Conservation (phyloP, 1,139 yeast species). For the Hansenula anomala region DNA sequence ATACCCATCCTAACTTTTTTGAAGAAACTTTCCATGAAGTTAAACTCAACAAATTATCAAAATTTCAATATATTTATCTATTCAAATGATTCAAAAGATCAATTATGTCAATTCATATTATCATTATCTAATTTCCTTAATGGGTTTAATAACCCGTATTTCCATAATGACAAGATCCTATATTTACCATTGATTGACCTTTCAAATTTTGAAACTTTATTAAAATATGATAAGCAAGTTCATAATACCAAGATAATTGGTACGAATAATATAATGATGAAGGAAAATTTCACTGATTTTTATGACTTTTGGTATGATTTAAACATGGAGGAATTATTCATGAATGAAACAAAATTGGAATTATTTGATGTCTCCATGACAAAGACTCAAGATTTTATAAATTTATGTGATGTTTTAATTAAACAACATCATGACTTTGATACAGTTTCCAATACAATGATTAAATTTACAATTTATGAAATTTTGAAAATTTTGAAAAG, state of each 20-base stretch:
- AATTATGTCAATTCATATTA: constrained; percentile 17
- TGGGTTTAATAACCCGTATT: constrained; percentile 17
- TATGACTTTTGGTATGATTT: constrained; percentile 21
- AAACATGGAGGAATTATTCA: constrained; percentile 5
- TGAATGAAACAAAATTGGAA: constrained; percentile 4
- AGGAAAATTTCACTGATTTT: constrained; percentile 11
- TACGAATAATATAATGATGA: constrained; percentile 19
- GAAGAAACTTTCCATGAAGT: constrained; percentile 7
- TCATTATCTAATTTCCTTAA: constrained; percentile 18
- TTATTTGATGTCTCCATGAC: constrained; percentile 1
- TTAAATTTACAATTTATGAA: constrained; percentile 17
- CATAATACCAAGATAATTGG: constrained; percentile 20
- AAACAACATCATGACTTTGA: constrained; percentile 14
- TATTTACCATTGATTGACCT: constrained; percentile 20
- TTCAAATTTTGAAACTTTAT: constrained; percentile 15
- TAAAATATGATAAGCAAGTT: constrained; percentile 11
- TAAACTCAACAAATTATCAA: constrained; percentile 15
- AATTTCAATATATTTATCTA: constrained; percentile 18
- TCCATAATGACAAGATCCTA: constrained; percentile 20
- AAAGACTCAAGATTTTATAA: constrained; percentile 17
- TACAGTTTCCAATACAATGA: constrained; percentile 11
- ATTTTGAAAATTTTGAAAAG: constrained; percentile 15
- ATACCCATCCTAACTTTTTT: constrained; percentile 12
- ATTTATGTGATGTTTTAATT: constrained; percentile 7
- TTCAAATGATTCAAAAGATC: constrained; percentile 10